phyloP scores from a whole-genome alignment of 2,329 filamentous ascomycete species.

The Chaetoscypha palmicola region DNA sequence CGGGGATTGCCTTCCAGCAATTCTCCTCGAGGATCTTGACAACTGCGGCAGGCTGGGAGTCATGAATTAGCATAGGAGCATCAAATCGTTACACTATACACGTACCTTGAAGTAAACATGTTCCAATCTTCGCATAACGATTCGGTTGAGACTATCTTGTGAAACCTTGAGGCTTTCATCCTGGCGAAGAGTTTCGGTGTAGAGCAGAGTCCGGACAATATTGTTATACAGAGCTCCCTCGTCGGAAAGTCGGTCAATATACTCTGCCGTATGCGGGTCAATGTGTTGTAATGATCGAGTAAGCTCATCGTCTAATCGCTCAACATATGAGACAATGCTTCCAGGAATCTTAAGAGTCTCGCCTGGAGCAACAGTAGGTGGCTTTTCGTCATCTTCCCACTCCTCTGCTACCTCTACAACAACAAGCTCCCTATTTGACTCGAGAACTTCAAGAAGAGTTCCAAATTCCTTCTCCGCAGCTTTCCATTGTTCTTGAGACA shows the following conservation, averaged over 20 bases:
- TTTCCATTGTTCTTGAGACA: constrained; percentile 97
- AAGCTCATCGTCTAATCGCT: constrained; percentile 94
- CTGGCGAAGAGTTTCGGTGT: constrained; percentile 75
- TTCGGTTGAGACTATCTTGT: constrained; percentile 85
- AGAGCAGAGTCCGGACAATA: constrained; percentile 81
- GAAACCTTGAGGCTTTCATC: constrained; percentile 63
- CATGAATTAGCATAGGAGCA: constrained; percentile 13
- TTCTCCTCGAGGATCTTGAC: constrained; percentile 91
- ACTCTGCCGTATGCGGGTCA: constrained; percentile 96
- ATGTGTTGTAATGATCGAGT: constrained; percentile 95
- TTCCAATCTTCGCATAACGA: constrained; percentile 89
- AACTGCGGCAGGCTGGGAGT: constrained; percentile 68
- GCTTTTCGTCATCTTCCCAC: constrained; percentile 98
- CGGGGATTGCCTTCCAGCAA: constrained; percentile 76
- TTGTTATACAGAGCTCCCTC: constrained; percentile 87
- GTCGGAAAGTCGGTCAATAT: constrained; percentile 90
- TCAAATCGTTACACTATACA: constrained; percentile 11
- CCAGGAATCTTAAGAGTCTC: constrained; percentile 88
- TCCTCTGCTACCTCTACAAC: constrained; percentile 91
- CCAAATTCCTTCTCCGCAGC: constrained; percentile 81
- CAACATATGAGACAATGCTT: constrained; percentile 88
- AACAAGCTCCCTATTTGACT: constrained; percentile 71
- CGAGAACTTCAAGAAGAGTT: constrained; percentile 69
- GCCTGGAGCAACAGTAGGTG: constrained; percentile 62
- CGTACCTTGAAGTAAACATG: constrained; percentile 96